Evolutionary conservation across 306 rosid species (phyloP), one percentile per base, ranked within the genome.

Genomic region (Notholithocarpus densiflorus): DNA sequence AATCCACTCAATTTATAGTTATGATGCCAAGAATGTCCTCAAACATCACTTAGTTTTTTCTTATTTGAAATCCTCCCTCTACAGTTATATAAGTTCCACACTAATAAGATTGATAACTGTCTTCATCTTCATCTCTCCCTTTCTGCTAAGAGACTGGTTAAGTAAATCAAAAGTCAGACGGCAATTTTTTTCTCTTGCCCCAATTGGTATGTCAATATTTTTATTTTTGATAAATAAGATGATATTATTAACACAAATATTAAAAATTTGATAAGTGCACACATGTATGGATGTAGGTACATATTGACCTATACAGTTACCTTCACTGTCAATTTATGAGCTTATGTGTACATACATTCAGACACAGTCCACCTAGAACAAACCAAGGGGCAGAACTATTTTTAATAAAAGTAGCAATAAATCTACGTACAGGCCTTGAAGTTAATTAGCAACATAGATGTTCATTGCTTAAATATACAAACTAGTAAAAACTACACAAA

Each of bases 401-500:
- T 10, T 19, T 71, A 15, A 20, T 40, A 51, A 52, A 31, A 11
- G 29, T 6, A 66, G 18, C 11, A 34, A n/a, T 31, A 68, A 32
- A 68, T 68, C 17, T 18, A 68, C 15, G 6, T 19, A 9, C 45
- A 68, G 9, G 52, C 52, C 37, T 24, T 9, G n/a, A 17, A 56
- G 75, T 24, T 60, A 24, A 29, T 72, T 62, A 27, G 68, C 26
- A 74, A 3, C 3, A 19, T 57, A 69, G 17, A 43, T 23, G 20
- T 10, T 21, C 51, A 45, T 4, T 10, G 56, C 71, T 37, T 56
- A 80, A 55, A 40, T 40, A 70, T 15, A 59, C 77, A 54, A 57
- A 56, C 29, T 24, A 24, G 23, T 31, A 73, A 68, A 73, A 56
- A 45, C 81, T 56, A 61, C 29, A 75, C 90, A 72, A 64, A 95